These are phyloP conservation scores for Phyllosticta citrichinensis DNA, from an alignment of 2,329 filamentous ascomycete genomes.

Conservation along the genomic window DNA sequence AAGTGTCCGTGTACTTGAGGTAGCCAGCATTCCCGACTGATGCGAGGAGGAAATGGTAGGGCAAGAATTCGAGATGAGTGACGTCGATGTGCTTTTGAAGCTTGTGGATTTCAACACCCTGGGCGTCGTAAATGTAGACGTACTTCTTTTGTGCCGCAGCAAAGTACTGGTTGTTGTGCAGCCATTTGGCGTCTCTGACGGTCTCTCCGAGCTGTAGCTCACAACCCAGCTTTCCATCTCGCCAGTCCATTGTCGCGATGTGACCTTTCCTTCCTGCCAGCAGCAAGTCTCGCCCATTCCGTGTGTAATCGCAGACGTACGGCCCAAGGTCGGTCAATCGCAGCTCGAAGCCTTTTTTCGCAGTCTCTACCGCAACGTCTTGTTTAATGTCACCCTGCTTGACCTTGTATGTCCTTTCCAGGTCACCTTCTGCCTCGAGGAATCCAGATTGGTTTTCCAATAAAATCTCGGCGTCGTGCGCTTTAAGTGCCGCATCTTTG, in stretches of 20 bases:
- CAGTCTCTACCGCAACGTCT: slow-evolving; percentile 69
- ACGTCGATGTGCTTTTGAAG: slow-evolving; percentile 85
- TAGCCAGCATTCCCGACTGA: slow-evolving; percentile 64
- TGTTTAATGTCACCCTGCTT: slow-evolving; percentile 75
- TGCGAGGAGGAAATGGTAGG: slow-evolving; percentile 85
- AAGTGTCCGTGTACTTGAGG: slow-evolving; percentile 90
- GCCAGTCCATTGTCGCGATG: slow-evolving; percentile 94
- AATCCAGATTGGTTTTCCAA: slow-evolving; percentile 80
- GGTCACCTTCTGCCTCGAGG: slow-evolving; percentile 74
- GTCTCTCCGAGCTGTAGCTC: slow-evolving; percentile 89
- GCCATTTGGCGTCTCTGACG: slow-evolving; percentile 77
- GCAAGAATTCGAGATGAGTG: slow-evolving; percentile 87
- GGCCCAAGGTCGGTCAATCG: slow-evolving; percentile 69
- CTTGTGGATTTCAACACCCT: slow-evolving; percentile 87
- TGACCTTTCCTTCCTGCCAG: slow-evolving; percentile 87
- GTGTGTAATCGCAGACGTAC: slow-evolving; percentile 79
- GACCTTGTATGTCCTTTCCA: slow-evolving; percentile 88
- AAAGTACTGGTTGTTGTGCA: slow-evolving; percentile 92
- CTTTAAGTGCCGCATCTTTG: slow-evolving; percentile 67
- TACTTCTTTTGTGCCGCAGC: slow-evolving; percentile 94
- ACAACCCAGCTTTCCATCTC: slow-evolving; percentile 80
- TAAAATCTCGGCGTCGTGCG: slow-evolving; percentile 91
- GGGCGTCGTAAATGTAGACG: slow-evolving; percentile 89
- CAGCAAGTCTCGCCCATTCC: slow-evolving; percentile 77
- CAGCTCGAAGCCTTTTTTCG: slow-evolving; percentile 87